These are phyloP conservation scores for Aphanomyces euteiches DNA, from an alignment of 352 stramenopile genomes.

Conservation along the genomic window DNA sequence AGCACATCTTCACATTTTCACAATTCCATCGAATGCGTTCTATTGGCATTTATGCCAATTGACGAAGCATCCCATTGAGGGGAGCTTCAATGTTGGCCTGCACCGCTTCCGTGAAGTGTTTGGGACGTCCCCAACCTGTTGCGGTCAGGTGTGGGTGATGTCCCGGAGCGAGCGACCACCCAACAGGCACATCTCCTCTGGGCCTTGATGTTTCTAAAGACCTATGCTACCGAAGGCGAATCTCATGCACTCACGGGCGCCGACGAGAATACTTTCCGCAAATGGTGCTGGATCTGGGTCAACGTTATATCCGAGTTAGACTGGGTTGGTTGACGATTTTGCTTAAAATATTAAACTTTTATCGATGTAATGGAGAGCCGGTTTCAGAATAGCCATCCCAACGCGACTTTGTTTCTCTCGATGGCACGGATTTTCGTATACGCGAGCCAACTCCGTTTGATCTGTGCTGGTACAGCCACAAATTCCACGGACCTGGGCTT, in stretches of 20 bases:
- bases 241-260: too few species aligned
- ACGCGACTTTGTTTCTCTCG: not conserved
- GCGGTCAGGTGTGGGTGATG: too few species aligned
- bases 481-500: not conserved
- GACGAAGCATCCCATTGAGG: too few species aligned
- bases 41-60: too few species aligned
- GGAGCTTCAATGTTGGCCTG: too few species aligned
- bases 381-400: not conserved
- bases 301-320: not conserved
- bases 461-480: not conserved
- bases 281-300: not conserved
- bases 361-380: not conserved
- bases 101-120: too few species aligned
- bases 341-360: not conserved
- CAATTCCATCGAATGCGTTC: too few species aligned
- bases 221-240: not conserved
- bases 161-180: too few species aligned
- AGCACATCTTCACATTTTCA: too few species aligned
- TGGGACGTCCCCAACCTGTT: too few species aligned
- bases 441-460: not conserved
- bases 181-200: not conserved
- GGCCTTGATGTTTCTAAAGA: not conserved
- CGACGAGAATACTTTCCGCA: not conserved
- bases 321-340: not conserved
- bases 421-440: not conserved